phyloP scores from a whole-genome alignment of 1,284 basidiomycete species.

The Cutaneotrichosporon mucoides region DNA sequence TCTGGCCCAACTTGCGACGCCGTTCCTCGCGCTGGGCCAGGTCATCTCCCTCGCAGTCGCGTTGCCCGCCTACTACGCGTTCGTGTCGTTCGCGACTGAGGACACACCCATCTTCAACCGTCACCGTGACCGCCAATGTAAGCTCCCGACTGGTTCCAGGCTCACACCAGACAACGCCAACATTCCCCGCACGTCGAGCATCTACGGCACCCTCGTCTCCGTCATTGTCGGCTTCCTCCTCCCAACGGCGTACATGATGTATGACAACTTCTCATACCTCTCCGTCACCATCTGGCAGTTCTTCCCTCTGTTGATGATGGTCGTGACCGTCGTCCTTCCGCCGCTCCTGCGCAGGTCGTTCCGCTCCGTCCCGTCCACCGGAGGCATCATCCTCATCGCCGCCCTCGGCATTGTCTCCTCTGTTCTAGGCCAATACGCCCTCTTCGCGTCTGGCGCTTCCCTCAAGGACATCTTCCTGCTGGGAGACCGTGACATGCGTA shows the following conservation, averaged over 20 bases:
- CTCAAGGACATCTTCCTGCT: conserved; percentile 5
- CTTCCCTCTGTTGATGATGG: conserved; percentile 16
- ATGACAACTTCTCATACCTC: conserved; percentile 1
- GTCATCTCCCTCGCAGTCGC: conserved; percentile 12
- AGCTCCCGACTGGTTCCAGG: conserved; percentile 6
- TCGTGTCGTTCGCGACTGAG: conserved; percentile 4
- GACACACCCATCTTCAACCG: no score
- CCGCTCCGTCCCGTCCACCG: conserved; percentile 1
- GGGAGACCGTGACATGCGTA: neutral
- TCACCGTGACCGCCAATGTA: no score
- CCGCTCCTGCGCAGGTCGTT: conserved; percentile 8
- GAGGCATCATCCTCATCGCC: conserved; percentile 14
- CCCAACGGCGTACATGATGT: neutral
- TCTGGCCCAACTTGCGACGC: conserved; percentile 10
- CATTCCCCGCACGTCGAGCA: conserved; percentile 11
- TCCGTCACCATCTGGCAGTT: conserved; percentile 12
- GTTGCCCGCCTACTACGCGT: conserved; percentile 11
- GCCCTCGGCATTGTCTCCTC: conserved; percentile 5
- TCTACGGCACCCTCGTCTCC: conserved; percentile 13
- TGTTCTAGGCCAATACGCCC: neutral
- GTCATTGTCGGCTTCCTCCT: conserved; percentile 9
- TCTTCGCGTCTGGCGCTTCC: neutral
- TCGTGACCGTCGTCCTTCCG: conserved; percentile 12
- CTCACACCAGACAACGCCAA: conserved; percentile 13
- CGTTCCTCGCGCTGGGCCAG: conserved; percentile 8